phyloP scores from a whole-genome alignment of 2,329 filamentous ascomycete genomes.

The Xylariaceae sp. region DNA sequence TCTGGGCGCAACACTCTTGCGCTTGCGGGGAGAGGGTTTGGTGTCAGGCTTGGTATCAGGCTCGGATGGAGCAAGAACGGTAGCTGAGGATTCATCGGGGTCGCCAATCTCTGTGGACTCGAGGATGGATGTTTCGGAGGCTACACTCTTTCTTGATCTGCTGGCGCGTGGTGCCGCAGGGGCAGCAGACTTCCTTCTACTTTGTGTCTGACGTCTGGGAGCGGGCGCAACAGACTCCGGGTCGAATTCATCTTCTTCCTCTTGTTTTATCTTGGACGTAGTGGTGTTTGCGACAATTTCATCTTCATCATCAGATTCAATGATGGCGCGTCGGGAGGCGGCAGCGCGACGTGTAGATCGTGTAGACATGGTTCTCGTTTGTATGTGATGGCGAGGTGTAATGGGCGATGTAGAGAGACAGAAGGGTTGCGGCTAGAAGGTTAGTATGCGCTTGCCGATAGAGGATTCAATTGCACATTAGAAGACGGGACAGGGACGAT shows the following conservation, averaged over 20 bases:
- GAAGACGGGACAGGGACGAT: no score
- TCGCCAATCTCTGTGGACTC: conserved; percentile 61
- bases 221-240: conserved; percentile 58
- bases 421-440: not conserved
- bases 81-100: conserved; percentile 42
- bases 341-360: conserved; percentile 44
- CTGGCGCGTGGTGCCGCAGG: conserved; percentile 27
- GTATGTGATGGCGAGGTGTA: not conserved
- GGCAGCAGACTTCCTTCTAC: conserved; percentile 35
- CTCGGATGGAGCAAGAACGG: conserved; percentile 24
- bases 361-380: conserved; percentile 23
- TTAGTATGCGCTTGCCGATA: not conserved
- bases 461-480: no score
- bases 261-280: conserved; percentile 46
- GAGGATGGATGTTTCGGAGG: conserved; percentile 37
- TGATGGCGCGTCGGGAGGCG: conserved; percentile 66
- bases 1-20: conserved; percentile 54
- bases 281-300: conserved; percentile 52
- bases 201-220: conserved; percentile 47
- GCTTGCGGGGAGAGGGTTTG: conserved; percentile 59
- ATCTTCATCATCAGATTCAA: conserved; percentile 79
- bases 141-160: conserved; percentile 39
- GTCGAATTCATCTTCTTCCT: conserved; percentile 73
- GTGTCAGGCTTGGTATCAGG: conserved; percentile 31
- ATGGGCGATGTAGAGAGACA: not conserved